phyloP scores from a whole-genome alignment of 805 yeast genomes.

The Maudiozyma saulgeensis region DNA sequence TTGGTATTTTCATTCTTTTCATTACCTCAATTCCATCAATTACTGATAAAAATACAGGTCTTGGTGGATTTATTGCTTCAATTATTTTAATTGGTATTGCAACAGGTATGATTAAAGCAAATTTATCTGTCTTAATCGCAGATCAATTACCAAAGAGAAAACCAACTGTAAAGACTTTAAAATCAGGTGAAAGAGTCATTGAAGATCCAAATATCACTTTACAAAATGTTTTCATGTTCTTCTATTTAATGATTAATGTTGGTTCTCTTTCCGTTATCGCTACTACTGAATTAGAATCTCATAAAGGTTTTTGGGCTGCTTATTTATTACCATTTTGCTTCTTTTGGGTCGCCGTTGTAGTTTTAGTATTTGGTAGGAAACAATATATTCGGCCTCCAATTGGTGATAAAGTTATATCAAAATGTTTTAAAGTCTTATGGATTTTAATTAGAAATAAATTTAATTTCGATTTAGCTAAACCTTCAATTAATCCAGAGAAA shows the following conservation, averaged over 20 bases:
- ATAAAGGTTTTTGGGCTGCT: slow-evolving; percentile 67
- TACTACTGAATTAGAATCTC: slow-evolving; percentile 60
- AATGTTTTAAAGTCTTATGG: slow-evolving; percentile 38
- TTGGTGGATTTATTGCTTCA: slow-evolving; percentile 47
- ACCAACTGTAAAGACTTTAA: slow-evolving; percentile 48
- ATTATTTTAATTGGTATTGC: slow-evolving; percentile 55
- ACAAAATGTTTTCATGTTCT: slow-evolving; percentile 66
- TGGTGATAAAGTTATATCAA: slow-evolving; percentile 49
- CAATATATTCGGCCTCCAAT: slow-evolving; percentile 51
- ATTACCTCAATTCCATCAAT: slow-evolving; percentile 57
- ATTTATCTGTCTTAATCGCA: slow-evolving; percentile 60
- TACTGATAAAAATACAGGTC: slow-evolving; percentile 41
- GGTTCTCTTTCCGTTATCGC: slow-evolving; percentile 71
- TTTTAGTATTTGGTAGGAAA: slow-evolving; percentile 44
- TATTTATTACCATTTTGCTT: slow-evolving; percentile 61
- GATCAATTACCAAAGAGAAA: slow-evolving; percentile 58
- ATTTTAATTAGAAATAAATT: slow-evolving; percentile 40
- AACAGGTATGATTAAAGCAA: slow-evolving; percentile 74
- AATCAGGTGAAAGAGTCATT: slow-evolving; percentile 58
- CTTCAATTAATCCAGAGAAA: slow-evolving; percentile 40
- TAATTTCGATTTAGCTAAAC: slow-evolving; percentile 47
- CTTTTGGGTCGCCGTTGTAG: slow-evolving; percentile 50
- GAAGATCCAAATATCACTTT: slow-evolving; percentile 61
- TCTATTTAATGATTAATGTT: slow-evolving; percentile 66
- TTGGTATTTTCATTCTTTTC: slow-evolving; percentile 56